These are phyloP conservation scores for Lagenaria siceraria DNA, from an alignment of 306 rosid genomes.

Conservation along the genomic window DNA sequence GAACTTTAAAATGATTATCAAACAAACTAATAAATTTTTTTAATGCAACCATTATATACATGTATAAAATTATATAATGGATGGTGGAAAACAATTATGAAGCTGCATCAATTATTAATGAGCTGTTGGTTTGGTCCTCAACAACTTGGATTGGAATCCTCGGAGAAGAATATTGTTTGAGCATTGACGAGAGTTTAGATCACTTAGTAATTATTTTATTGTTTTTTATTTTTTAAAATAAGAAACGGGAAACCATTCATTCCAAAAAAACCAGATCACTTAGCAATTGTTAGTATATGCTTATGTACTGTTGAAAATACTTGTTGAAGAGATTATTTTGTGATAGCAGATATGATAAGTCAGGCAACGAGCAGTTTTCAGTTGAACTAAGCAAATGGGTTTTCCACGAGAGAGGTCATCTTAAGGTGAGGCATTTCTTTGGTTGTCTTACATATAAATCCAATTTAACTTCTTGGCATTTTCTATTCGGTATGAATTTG, in stretches of 20 bases:
- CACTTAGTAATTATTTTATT: background rate
- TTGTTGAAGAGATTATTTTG: background rate
- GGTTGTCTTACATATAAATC: background rate
- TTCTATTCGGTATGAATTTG: background rate
- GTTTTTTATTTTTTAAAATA: too few relatives aligned
- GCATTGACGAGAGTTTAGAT: background rate
- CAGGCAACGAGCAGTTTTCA: constrained; percentile 84
- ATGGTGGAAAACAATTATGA: background rate
- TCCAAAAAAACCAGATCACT: background rate
- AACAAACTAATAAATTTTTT: background rate
- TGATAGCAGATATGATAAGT: constrained; percentile 56
- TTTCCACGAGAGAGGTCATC: constrained; percentile 96
- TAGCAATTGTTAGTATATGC: background rate
- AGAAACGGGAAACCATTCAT: too few relatives aligned
- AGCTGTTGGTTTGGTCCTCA: background rate
- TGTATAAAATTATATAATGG: background rate
- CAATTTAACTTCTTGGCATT: background rate
- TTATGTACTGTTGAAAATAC: background rate
- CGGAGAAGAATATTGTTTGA: background rate
- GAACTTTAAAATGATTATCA: background rate
- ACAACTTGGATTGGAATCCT: background rate
- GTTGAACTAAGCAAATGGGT: constrained; percentile 91
- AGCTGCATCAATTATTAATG: background rate
- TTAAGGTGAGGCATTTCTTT: constrained; percentile 49
- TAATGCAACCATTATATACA: background rate